These are phyloP conservation scores for Rhodotorula sp. DNA, from an alignment of 1,284 basidiomycete genomes.

Conservation along the genomic window DNA sequence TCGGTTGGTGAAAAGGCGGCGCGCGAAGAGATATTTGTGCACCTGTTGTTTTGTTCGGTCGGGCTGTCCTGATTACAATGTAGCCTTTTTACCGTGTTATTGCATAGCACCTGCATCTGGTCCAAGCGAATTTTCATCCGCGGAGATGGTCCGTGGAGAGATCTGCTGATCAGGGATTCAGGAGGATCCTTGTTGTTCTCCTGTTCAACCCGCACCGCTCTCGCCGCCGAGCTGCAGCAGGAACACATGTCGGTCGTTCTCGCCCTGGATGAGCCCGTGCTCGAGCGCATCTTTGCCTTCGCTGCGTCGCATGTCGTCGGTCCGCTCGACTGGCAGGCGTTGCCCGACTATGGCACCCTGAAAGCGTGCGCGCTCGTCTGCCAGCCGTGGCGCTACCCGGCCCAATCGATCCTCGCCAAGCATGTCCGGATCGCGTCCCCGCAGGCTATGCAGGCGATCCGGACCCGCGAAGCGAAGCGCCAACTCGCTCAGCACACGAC, in stretches of 20 bases:
- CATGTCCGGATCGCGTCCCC: constrained; percentile 20
- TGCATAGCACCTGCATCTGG: too few relatives aligned
- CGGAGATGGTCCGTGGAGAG: too few relatives aligned
- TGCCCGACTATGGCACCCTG: constrained; percentile 24
- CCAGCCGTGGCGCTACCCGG: constrained; percentile 15
- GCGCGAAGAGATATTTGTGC: too few relatives aligned
- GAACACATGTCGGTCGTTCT: not conserved
- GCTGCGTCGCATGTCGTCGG: constrained; percentile 4
- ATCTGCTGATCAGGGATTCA: too few relatives aligned
- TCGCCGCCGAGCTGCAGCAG: too few relatives aligned
- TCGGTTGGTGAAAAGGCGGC: too few relatives aligned
- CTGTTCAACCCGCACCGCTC: too few relatives aligned
- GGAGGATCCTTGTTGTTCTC: too few relatives aligned
- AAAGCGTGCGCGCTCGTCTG: constrained; percentile 16
- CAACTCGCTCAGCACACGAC: constrained; percentile 17
- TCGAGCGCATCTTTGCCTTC: constrained; percentile 20
- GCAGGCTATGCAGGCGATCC: constrained; percentile 18
- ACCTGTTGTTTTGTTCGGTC: too few relatives aligned
- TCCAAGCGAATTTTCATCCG: too few relatives aligned
- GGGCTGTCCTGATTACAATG: too few relatives aligned
- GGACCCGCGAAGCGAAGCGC: constrained; percentile 20
- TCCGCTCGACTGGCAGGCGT: constrained; percentile 10
- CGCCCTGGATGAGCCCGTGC: constrained; percentile 9
- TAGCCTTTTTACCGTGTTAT: too few relatives aligned
- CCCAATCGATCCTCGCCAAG: constrained; percentile 16